A percentile compares a stretch with the other conserved stretches of the same genome.
Conservation (phyloP, 441 rosid species). For the Gossypium davidsonii region DNA sequence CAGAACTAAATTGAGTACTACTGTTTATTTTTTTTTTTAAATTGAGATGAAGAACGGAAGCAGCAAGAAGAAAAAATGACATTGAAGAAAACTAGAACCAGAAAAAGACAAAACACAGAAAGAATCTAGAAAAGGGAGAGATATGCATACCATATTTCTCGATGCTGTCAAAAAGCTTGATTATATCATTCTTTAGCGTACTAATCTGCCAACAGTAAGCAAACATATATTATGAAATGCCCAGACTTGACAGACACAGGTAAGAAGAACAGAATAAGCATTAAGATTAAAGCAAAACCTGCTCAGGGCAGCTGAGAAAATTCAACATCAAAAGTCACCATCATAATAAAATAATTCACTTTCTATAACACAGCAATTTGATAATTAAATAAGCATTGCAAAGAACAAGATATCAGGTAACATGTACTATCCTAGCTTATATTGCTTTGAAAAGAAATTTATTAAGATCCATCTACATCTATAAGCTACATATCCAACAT, state of each 20-base stretch:
- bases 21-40: background rate
- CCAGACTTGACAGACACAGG: background rate
- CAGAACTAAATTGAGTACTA: background rate
- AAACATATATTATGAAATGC: conserved; percentile 7
- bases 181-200: conserved; percentile 52
- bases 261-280: conserved; percentile 1
- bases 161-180: conserved; percentile 76
- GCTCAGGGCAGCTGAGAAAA: background rate
- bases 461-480: background rate
- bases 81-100: background rate
- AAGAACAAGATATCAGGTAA: background rate
- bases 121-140: background rate
- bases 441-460: background rate
- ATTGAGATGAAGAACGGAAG: background rate
- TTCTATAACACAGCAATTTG: background rate
- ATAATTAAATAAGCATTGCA: background rate
- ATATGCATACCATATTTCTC: conserved; percentile 65
- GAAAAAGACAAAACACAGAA: background rate
- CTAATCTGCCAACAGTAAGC: conserved; percentile 47
- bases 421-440: background rate
- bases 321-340: background rate
- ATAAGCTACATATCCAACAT: background rate
- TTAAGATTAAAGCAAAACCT: background rate
- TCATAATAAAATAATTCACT: background rate
- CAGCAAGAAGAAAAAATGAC: background rate